Percentiles rank a stretch among this genome's conserved stretches.
Evolutionary conservation across 1,284 basidiomycete genomes (phyloP).

Genomic region (Puccinia horiana): DNA sequence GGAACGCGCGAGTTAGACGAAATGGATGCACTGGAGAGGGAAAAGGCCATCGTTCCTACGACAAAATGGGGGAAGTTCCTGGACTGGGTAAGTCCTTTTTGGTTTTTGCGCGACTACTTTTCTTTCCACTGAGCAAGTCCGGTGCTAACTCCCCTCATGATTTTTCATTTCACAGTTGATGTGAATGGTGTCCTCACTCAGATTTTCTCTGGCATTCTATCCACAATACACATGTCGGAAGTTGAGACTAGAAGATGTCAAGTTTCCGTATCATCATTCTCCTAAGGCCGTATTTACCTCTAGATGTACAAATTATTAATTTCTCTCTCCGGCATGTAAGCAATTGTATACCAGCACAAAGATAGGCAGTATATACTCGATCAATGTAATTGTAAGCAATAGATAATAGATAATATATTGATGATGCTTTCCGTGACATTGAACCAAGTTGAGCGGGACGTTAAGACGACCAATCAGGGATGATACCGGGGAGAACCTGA

Average conservation of each 20-base stretch:
- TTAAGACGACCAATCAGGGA: too few relatives aligned
- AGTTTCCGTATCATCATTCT: not conserved
- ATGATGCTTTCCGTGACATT: not conserved
- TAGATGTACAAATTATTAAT: conserved; percentile 9
- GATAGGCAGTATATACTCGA: not conserved
- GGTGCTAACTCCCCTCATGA: not conserved
- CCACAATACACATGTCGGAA: not conserved
- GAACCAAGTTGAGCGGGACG: too few relatives aligned
- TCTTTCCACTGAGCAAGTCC: not conserved
- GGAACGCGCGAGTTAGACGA: conserved; percentile 66
- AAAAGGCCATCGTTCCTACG: conserved; percentile 35
- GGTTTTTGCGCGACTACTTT: not conserved
- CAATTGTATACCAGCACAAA: conserved; percentile 15
- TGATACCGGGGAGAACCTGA: too few relatives aligned
- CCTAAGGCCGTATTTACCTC: not conserved
- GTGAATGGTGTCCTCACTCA: not conserved
- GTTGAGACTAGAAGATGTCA: not conserved
- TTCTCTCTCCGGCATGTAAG: not conserved
- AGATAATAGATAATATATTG: not conserved
- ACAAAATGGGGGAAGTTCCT: conserved; percentile 49
- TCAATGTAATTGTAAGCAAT: not conserved
- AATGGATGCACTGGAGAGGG: conserved; percentile 61
- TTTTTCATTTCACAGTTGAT: not conserved
- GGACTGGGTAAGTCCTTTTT: conserved; percentile 28
- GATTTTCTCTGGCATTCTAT: not conserved